These are phyloP conservation scores for Pythium aristosporum DNA, from an alignment of 352 stramenopile genomes.

Conservation along the genomic window DNA sequence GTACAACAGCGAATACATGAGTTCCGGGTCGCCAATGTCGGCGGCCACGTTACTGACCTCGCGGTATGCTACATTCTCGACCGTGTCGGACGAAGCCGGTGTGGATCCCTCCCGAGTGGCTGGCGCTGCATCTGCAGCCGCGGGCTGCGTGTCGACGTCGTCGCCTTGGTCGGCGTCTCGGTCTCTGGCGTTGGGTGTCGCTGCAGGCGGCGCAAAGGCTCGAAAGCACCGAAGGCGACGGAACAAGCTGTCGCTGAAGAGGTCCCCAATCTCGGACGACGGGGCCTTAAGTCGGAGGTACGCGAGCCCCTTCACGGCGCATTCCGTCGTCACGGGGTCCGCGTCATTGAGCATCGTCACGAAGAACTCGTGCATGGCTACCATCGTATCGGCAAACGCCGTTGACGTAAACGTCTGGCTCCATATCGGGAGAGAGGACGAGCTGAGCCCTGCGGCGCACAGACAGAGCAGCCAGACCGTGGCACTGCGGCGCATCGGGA, in stretches of 20 bases:
- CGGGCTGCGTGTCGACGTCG: conserved; percentile 4
- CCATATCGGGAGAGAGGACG: conserved; percentile 30
- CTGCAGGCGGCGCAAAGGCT: conserved; percentile 45
- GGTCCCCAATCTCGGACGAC: conserved; percentile 43
- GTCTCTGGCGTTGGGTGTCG: conserved; percentile 13
- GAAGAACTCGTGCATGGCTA: conserved; percentile 72
- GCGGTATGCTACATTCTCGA: conserved; percentile 81
- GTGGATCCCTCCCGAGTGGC: not conserved
- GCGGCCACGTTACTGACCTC: conserved; percentile 84
- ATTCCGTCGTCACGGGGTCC: conserved; percentile 64
- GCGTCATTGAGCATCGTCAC: conserved; percentile 80
- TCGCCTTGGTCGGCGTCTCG: conserved; percentile 29
- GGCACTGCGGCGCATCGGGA: conserved; percentile 47
- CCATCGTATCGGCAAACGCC: conserved; percentile 31
- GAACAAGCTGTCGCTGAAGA: conserved; percentile 81
- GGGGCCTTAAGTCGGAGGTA: conserved; percentile 63
- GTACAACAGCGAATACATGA: conserved; percentile 84
- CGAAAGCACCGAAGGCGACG: conserved; percentile 75
- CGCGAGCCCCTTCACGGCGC: conserved; percentile 74
- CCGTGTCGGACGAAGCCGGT: conserved; percentile 14
- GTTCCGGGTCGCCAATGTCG: conserved; percentile 71
- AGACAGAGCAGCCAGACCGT: conserved; percentile 72
- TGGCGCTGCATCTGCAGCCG: not conserved
- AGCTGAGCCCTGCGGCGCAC: conserved; percentile 41
- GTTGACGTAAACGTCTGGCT: conserved; percentile 30